Base-by-base conservation (phyloP, 768 basidiomycete species). In the Coprinopsis sp. region DNA sequence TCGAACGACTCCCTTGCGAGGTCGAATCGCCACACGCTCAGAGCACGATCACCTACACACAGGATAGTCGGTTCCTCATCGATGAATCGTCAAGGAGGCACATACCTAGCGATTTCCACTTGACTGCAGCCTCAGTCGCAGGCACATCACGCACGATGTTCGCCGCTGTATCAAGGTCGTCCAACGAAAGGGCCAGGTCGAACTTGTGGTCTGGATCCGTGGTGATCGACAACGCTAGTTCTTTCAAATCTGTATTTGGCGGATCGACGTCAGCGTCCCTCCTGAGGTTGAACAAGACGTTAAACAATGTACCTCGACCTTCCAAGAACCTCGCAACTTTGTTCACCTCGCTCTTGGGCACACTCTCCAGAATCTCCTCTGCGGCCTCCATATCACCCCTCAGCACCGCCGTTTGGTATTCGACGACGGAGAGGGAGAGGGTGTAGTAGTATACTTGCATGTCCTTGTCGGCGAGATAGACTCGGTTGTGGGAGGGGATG, bases 121-220 rank as follows among this genome's bases (percentile, higher is more conserved):
- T 49, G 19, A 49, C 27, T 4, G 33, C 16, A 4, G 41, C 24
- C 23, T 49, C 48, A n/a, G 33, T 43, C 50, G 79, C 78, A 1
- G 91, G 91, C 0, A 85, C 76, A 0, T 73, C 63, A 10, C 87
- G 82, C 1, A 77, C 81, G 48, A 99, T 91, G 1, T 78, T 74
- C 2, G 90, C 73, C 0, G 95, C 96, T 0, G 80, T 77, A 46
- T 96, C 92, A 6, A 99, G 82, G 58, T 99, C 93, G 59, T 97
- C 92, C 4, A 98, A 75, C 28, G 84, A 79, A 37, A 98, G 71
- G 2, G 94, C 86, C 7, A 98, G 77, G 40, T 98, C 96, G 55
- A 98, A 98, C 59, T 91, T 92, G 70, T 99, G 96, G 60, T 98
- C 95, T 0, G 86, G 75, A 58, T 98, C 96, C 2, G 81, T 88